Evolutionary conservation across 169 alveolate species (phyloP), one percentile per base, ranked within the genome.

Genomic region (Eimeria sp.): DNA sequence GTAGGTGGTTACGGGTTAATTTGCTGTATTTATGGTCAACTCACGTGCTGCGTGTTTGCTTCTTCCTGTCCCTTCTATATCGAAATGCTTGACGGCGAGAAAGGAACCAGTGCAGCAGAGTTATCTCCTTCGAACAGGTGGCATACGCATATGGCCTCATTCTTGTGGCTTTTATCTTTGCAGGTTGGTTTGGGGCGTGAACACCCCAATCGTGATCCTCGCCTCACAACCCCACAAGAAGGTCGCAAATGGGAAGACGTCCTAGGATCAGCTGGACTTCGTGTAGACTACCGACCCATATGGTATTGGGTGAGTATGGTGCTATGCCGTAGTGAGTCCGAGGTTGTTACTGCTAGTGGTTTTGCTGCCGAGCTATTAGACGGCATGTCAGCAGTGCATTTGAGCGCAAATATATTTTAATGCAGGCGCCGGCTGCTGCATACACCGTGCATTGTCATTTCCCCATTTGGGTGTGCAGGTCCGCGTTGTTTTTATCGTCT

Each of bases 191-290:
- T 98, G 77, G 99, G 99, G 10, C 97, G 99, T 58, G 98, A 97
- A 43, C 97, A 97, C 46, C 99, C 99, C 33, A 98, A 98, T 95
- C 96, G 98, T 85, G 97, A 98, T 76, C 99, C 99, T 18, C 97
- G 98, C 60, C 95, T 98, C 78, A 97, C 97, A 27, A 98, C 98
- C 14, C 99, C 99, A 43, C 97, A 96, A 23, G 98, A 96, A 60
- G 99, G 99, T 43, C 96, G 99, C 71, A 98, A 98, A 56, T 98
- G 99, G 99, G 98, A 98, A 33, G 99, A 98, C 90, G 97, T 98
- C 95, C 95, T 98, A 27, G 97, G 95, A 43, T 96, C 98, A 37
- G 95, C 97, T 18, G 97, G 98, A 18, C 97, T 97, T 85, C 97
- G 97, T 68, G 96, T 95, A 49, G 97, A 97, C 66, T 97, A 96